Conservation (phyloP, 2,329 filamentous ascomycete genomes). For the Fusarium compactum region DNA sequence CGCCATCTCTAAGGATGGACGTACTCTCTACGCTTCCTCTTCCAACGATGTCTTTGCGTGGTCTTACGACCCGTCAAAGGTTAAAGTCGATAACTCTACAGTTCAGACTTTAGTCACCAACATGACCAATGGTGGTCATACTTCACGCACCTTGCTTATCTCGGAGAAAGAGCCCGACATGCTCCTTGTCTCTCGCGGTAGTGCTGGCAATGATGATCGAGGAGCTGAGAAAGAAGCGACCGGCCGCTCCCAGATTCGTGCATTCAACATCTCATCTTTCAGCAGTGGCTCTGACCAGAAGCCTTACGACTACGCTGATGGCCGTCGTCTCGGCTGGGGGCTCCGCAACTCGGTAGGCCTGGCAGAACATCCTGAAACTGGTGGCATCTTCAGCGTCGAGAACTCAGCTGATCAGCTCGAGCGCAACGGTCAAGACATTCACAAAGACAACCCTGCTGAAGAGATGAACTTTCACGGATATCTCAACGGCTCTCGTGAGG, state of each 20-base stretch:
- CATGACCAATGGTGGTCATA: slow-evolving; percentile 73
- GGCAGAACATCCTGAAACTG: slow-evolving; percentile 68
- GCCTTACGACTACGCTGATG: slow-evolving; percentile 62
- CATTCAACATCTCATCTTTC: slow-evolving; percentile 59
- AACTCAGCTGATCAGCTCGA: slow-evolving; percentile 76
- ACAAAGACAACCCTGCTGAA: slow-evolving; percentile 77
- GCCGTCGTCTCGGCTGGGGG: slow-evolving; percentile 72
- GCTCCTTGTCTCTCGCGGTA: slow-evolving; percentile 75
- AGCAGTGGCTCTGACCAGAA: slow-evolving; percentile 30
- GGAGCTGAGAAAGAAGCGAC: slow-evolving; percentile 62
- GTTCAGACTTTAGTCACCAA: slow-evolving; percentile 67
- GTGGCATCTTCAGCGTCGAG: slow-evolving; percentile 72
- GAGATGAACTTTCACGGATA: slow-evolving; percentile 79
- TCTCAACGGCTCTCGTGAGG: slow-evolving; percentile 54
- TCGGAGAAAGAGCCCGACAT: slow-evolving; percentile 65
- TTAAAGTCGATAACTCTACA: slow-evolving; percentile 57
- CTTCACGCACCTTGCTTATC: slow-evolving; percentile 74
- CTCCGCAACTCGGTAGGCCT: slow-evolving; percentile 79
- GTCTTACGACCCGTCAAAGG: slow-evolving; percentile 69
- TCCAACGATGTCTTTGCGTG: slow-evolving; percentile 71
- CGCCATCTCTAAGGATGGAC: slow-evolving; percentile 64
- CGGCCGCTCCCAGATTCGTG: slow-evolving; percentile 76
- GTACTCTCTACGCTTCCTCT: slow-evolving; percentile 69
- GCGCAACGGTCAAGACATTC: slow-evolving; percentile 70
- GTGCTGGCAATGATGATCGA: slow-evolving; percentile 70